A percentile compares a stretch with the other conserved stretches of the same genome.
Evolutionary conservation across 352 stramenopile species (phyloP).

Genomic region (Phytophthora palmivora): DNA sequence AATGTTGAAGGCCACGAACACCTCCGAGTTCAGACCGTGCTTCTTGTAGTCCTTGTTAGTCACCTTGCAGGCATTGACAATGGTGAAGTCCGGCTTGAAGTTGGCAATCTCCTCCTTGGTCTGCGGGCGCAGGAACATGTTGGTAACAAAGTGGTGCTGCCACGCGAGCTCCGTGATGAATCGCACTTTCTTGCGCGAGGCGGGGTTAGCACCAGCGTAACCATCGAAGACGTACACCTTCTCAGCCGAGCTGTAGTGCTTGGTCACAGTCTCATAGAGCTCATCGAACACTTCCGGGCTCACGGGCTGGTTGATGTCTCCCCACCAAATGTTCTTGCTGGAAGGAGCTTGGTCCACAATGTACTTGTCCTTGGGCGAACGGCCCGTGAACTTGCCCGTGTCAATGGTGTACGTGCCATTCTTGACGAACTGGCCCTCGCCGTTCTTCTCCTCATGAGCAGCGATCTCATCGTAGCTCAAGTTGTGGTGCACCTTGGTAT

Average conservation of each 20-base stretch:
- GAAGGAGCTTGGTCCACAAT: constrained; percentile 94
- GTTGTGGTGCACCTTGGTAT: constrained; percentile 95
- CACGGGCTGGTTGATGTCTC: constrained; percentile 96
- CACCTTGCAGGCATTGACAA: constrained; percentile 98
- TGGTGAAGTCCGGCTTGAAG: constrained; percentile 98
- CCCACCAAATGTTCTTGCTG: constrained; percentile 97
- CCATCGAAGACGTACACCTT: constrained; percentile 97
- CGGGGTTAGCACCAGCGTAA: constrained; percentile 94
- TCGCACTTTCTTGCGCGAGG: constrained; percentile 95
- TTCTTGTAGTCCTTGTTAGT: constrained; percentile 95
- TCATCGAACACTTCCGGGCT: constrained; percentile 95
- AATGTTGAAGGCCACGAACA: constrained; percentile 97
- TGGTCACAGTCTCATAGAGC: constrained; percentile 94
- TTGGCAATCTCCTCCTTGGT: constrained; percentile 87
- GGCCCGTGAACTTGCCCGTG: constrained; percentile 98
- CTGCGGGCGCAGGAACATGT: constrained; percentile 95
- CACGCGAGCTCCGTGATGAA: constrained; percentile 98
- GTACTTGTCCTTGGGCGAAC: constrained; percentile 99
- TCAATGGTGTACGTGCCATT: constrained; percentile 97
- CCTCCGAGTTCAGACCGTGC: constrained; percentile 95
- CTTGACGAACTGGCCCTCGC: constrained; percentile 91
- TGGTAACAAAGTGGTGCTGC: constrained; percentile 98
- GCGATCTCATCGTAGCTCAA: constrained; percentile 96
- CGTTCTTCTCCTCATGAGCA: constrained; percentile 95
- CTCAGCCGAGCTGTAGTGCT: constrained; percentile 93